These are phyloP conservation scores for Geotrichum fermentans DNA, from an alignment of 1,139 yeast species.

Conservation along the genomic window DNA sequence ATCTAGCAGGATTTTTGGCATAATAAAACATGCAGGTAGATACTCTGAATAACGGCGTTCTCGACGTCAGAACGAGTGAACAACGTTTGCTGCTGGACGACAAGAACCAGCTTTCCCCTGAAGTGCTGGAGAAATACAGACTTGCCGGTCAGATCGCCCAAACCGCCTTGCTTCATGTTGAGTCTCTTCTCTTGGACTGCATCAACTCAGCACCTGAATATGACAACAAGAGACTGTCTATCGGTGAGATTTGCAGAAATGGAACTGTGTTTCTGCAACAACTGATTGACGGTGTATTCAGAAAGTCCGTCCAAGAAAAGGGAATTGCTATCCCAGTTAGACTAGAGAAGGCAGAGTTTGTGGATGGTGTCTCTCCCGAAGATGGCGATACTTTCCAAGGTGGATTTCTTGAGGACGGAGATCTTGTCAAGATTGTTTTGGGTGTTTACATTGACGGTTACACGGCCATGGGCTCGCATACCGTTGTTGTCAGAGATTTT, in stretches of 20 bases:
- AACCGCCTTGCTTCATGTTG: conserved; percentile 66
- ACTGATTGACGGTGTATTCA: conserved; percentile 30
- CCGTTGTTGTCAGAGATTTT: conserved; percentile 68
- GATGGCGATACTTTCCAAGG: conserved; percentile 54
- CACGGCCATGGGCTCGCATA: conserved; percentile 80
- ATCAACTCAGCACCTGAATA: conserved; percentile 52
- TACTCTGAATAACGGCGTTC: conserved; percentile 1
- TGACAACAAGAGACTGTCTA: conserved; percentile 37
- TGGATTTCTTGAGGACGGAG: conserved; percentile 59
- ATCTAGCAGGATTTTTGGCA: background rate
- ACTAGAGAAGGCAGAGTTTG: conserved; percentile 75
- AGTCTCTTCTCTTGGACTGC: conserved; percentile 59
- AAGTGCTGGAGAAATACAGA: conserved; percentile 74
- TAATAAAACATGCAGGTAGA: conserved; percentile 14
- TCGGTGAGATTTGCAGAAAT: conserved; percentile 74
- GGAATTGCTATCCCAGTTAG: conserved; percentile 92
- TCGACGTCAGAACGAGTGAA: conserved; percentile 29
- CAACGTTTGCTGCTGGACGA: conserved; percentile 66
- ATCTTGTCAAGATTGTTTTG: conserved; percentile 69
- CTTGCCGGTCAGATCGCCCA: conserved; percentile 90
- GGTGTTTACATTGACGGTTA: conserved; percentile 86
- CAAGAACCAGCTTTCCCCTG: conserved; percentile 60
- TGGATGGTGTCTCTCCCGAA: conserved; percentile 82
- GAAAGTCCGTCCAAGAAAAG: conserved; percentile 43
- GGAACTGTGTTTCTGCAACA: conserved; percentile 65